Evolutionary conservation across 495 filamentous ascomycete species (phyloP), one percentile per base, ranked within the genome.

Genomic region (Xylaria intraflava): DNA sequence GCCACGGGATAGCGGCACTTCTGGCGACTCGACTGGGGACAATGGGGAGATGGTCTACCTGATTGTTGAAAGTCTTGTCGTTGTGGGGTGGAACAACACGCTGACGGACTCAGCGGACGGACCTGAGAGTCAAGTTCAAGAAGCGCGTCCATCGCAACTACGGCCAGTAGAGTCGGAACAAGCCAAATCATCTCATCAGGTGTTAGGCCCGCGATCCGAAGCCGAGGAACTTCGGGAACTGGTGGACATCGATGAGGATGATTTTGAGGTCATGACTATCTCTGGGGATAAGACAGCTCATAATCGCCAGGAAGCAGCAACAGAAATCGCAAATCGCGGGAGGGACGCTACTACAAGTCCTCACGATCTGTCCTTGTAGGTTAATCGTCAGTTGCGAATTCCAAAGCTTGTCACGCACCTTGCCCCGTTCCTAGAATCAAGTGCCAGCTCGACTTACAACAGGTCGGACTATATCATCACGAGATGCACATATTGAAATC

Each of bases 351-450:
- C 47, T 7, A n/a, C 55, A 6, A 24, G 38, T 14, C 10, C 41
- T 10, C 39, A 23, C 22, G 20, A 50, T 5, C 59, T 58, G 10
- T 52, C 64, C 35, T 67, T 64, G 65, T 55, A 59, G 9, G 59
- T 59, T 22, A 61, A 56, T 29, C 49, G 69, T 26, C 61, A 56
- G 0, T 56, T 59, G 19, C 53, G 51, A 0, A 67, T 70, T 22
- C 43, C 71, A 36, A 73, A 71, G 55, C 69, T 77, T 11, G 76
- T 72, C 2, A 55, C 61, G 20, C 64, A n/a, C n/a, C 76, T 46
- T 59, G 66, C 23, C 49, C 64, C 1, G 70, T 77, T 33, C 72
- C 75, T 1, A 59, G 66, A 46, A 64, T 78, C 9, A 72, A 69
- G 1, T 74, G 72, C 66, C 69, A 72, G 40, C 75, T n/a, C n/a